phyloP scores from a whole-genome alignment of 257 asterid species.

The Scutellaria minor region DNA sequence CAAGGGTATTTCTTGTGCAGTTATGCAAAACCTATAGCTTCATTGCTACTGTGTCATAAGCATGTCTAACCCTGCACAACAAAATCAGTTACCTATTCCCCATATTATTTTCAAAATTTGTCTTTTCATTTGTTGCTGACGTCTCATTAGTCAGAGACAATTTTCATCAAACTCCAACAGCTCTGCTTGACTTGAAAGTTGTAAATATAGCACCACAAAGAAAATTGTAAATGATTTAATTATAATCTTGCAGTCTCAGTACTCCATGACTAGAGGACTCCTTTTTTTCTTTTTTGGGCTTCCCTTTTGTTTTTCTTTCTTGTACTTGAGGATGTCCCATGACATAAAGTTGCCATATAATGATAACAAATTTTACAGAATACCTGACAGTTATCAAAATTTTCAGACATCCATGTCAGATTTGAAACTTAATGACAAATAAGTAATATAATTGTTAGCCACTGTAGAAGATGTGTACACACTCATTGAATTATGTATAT shows the following conservation, averaged over 20 bases:
- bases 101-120: slow-evolving; percentile 15
- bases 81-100: slow-evolving; percentile 14
- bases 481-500: background rate
- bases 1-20: slow-evolving; percentile 10
- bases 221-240: slow-evolving; percentile 2
- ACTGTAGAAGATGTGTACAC: slow-evolving; percentile 15
- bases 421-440: slow-evolving; percentile 9
- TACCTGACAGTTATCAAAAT: background rate
- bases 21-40: slow-evolving; percentile 8
- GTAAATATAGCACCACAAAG: slow-evolving; percentile 10
- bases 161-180: slow-evolving; percentile 16
- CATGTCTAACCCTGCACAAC: slow-evolving; percentile 14
- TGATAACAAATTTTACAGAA: slow-evolving; percentile 17
- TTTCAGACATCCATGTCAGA: slow-evolving; percentile 17
- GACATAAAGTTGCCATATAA: slow-evolving; percentile 25
- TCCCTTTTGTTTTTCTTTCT: background rate
- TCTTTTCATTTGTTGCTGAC: slow-evolving; percentile 1
- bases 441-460: background rate
- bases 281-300: slow-evolving; percentile 13
- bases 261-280: background rate
- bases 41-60: slow-evolving; percentile 17
- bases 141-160: slow-evolving; percentile 12
- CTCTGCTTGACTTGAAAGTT: background rate
- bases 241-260: slow-evolving; percentile 15
- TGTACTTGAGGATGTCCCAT: slow-evolving; percentile 20